phyloP scores from a whole-genome alignment of 345 rosid genomes.

The Melaleuca quinquenervia region DNA sequence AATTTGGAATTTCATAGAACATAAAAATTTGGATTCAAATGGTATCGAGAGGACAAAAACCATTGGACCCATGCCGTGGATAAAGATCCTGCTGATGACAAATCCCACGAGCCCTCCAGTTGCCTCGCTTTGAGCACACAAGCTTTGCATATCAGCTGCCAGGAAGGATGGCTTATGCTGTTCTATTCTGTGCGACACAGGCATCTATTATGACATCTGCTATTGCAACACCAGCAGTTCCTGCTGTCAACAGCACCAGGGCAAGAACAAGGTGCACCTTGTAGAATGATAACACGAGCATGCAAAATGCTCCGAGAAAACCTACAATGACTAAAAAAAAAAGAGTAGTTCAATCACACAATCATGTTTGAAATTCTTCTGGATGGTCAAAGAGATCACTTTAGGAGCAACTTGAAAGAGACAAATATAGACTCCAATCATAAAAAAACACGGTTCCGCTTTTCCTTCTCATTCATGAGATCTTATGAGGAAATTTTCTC shows the following conservation, averaged over 20 bases:
- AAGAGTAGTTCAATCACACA: not conserved
- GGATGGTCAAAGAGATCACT: not conserved
- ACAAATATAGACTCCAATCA: no score
- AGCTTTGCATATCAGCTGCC: constrained; percentile 62
- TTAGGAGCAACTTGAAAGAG: not conserved
- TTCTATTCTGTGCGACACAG: constrained; percentile 54
- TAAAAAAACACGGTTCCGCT: not conserved
- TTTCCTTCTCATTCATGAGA: not conserved
- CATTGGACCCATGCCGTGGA: constrained; percentile 49
- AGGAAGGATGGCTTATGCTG: constrained; percentile 49
- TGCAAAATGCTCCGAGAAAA: constrained; percentile 28
- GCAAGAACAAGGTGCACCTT: constrained; percentile 41
- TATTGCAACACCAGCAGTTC: constrained; percentile 53
- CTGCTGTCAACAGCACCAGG: constrained; percentile 30
- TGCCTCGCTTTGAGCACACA: constrained; percentile 52
- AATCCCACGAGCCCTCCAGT: constrained; percentile 55
- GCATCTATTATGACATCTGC: constrained; percentile 77
- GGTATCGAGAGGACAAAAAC: constrained; percentile 9
- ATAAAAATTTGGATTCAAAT: not conserved
- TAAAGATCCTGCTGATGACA: constrained; percentile 50
- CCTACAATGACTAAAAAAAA: constrained; percentile 21
- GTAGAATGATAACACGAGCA: constrained; percentile 38
- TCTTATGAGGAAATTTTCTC: not conserved
- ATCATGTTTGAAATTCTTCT: not conserved
- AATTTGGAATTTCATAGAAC: not conserved